Percentiles rank a stretch among this genome's conserved stretches.
Conservation (phyloP, 352 stramenopile species). For the Pythium utonaiense region DNA sequence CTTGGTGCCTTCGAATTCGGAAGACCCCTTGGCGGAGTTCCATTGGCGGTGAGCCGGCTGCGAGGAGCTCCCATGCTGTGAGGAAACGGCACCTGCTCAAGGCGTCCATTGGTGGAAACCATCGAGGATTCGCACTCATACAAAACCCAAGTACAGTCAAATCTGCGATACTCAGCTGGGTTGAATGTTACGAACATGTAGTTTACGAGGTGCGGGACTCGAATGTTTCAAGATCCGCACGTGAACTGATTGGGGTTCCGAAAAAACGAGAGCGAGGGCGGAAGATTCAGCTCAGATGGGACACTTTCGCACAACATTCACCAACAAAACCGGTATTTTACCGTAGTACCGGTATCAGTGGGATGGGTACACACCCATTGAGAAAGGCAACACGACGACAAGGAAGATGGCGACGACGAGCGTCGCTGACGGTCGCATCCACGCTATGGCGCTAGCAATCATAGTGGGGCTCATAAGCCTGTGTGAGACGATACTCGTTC, state of each 20-base stretch:
- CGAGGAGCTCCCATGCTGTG: neutral
- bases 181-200: constrained; percentile 1
- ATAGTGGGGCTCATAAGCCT: too few species aligned
- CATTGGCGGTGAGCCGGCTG: neutral
- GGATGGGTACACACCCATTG: neutral
- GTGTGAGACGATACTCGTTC: too few species aligned
- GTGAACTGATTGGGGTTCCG: constrained; percentile 12
- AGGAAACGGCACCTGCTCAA: neutral
- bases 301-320: constrained; percentile 4
- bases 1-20: too few species aligned
- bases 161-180: constrained; percentile 5
- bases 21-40: neutral
- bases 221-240: constrained; percentile 7
- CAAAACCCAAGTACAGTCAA: constrained; percentile 7
- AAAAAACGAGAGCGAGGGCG: neutral
- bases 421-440: too few species aligned
- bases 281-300: neutral
- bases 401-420: too few species aligned
- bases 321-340: neutral
- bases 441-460: too few species aligned
- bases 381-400: too few species aligned
- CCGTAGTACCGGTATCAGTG: neutral
- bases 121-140: constrained; percentile 17
- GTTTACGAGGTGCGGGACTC: constrained; percentile 1
- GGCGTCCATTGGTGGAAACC: constrained; percentile 7